Base-by-base conservation (phyloP, 169 alveolate genomes). In the Plasmodium gonderi region DNA sequence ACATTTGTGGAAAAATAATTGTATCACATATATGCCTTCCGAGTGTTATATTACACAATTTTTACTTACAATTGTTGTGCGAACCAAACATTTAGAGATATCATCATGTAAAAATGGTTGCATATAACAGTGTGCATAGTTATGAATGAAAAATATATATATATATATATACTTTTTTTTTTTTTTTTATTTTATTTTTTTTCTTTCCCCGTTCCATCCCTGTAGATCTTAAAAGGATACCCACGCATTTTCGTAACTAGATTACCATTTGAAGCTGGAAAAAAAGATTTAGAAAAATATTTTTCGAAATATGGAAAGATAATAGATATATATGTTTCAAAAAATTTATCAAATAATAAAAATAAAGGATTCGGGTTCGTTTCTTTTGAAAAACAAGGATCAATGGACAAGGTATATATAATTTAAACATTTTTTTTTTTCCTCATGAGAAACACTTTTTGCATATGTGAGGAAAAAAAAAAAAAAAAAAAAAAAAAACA, bases 301-400 rank as follows among this genome's bases (percentile, higher is more conserved):
- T 95, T 95, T 38, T 92, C 91, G 36, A 85, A 85, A 54, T 85
- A 69, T 85, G 85, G 85, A 9, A 76, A 76, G 17, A 85, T 85
- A 9, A 54, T 78, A 72, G 92, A 85, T 51, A 76, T 85, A 69
- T 76, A 85, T 36, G 85, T 85, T 26, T 75, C 89, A 7, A 85
- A 74, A 36, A 51, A 65, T 42, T 20, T 42, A 54, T 49, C 81
- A 45, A 77, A 83, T 33, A 72, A 29, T 12, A 60, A 42, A 31
- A 96, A 96, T 79, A 96, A 96, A 76, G 97, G 97, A 12, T 96
- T 95, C 79, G 97, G 97, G 17, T 96, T 96, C 31, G 96, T 96
- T 14, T 96, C 97, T 0, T 96, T 96, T 42, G 96, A 95, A 17
- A 91, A 91, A 29, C 96, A 95, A 47, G 92, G 11, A 6, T 82